Base-by-base conservation (phyloP, 164 flowering plant genomes). In the Berberis thunbergii region DNA sequence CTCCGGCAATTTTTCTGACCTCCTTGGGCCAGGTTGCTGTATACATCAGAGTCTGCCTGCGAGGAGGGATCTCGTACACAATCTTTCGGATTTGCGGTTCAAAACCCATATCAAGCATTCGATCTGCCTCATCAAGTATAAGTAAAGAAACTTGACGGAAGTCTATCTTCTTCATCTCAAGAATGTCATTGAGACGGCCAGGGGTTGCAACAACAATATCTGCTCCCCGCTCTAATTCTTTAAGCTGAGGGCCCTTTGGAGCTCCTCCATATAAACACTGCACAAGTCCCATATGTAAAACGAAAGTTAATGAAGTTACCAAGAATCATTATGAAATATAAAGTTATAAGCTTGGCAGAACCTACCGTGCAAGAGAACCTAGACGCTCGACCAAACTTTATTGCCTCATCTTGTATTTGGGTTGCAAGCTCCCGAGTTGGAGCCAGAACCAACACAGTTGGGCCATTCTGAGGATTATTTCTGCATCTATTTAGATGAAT, bases 131-230 rank as follows among this genome's bases (percentile, higher is more conserved):
- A 42, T 57, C 60, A 57, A 57, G 60, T 11, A 57, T n/a, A 57
- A 57, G 60, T 8, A 57, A 57, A n/a, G 60, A 41, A 45, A 57
- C 43, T 57, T 57, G 60, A 7, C 60, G 60, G 45, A 57, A 57
- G 60, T 57, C 60, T 11, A 57, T 57, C 60, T 42, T 41, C 41
- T 57, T 57, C 60, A 57, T 57, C 60, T 57, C 60, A 39, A 57
- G 60, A 2, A 57, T 57, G 43, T 57, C 60, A 57, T 57, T 57
- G n/a, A 57, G 60, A 8, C 60, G 60, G 41, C 60, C 60, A 57
- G 60, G 60, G 43, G 60, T 57, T 5, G 60, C 60, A 43, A 57
- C 60, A 57, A 57, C 60, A 57, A 57, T 42, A 57, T 57, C 60
- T 40, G 41, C 60, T 26, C 60, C 60, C 41, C 43, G 60, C 40